These are phyloP conservation scores for Bryum argenteum DNA, from an alignment of 225 moss, liverwort and hornwort genomes.

Conservation along the genomic window DNA sequence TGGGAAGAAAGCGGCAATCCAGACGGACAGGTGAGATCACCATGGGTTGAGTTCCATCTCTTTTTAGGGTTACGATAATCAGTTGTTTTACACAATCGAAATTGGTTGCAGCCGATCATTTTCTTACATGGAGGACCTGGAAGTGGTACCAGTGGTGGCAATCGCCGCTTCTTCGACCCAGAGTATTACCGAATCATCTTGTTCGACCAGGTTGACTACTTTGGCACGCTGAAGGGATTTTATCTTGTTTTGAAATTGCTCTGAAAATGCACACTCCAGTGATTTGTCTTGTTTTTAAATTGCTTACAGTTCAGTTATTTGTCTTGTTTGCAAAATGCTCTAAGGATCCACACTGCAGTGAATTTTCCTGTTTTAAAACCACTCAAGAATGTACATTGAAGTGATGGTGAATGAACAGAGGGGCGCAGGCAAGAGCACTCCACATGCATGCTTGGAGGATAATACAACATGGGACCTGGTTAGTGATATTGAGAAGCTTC, in stretches of 20 bases:
- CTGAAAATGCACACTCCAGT: not conserved
- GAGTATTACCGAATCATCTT: slow-evolving; percentile 76
- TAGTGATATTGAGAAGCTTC: slow-evolving; percentile 64
- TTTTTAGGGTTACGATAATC: not conserved
- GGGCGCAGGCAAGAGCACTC: slow-evolving; percentile 80
- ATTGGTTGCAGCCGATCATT: slow-evolving; percentile 64
- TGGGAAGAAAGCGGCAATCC: slow-evolving; percentile 96
- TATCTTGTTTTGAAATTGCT: not conserved
- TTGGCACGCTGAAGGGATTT: no score
- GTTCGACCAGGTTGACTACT: slow-evolving; percentile 68
- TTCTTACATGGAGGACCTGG: slow-evolving; percentile 90
- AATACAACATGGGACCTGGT: slow-evolving; percentile 87
- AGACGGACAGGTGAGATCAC: slow-evolving; percentile 62
- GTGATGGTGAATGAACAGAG: slow-evolving; percentile 41
- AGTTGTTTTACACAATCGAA: not conserved
- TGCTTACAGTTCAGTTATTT: not conserved
- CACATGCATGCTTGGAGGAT: slow-evolving; percentile 77
- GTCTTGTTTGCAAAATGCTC: not conserved
- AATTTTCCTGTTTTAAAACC: not conserved
- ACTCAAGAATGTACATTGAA: slow-evolving; percentile 3
- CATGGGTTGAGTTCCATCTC: no score
- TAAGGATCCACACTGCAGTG: not conserved
- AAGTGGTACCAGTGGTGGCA: slow-evolving; percentile 71
- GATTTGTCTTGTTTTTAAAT: not conserved
- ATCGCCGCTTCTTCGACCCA: slow-evolving; percentile 78